Evolutionary conservation across 768 basidiomycete species (phyloP).

Genomic region (Gelatoporia subvermispora): DNA sequence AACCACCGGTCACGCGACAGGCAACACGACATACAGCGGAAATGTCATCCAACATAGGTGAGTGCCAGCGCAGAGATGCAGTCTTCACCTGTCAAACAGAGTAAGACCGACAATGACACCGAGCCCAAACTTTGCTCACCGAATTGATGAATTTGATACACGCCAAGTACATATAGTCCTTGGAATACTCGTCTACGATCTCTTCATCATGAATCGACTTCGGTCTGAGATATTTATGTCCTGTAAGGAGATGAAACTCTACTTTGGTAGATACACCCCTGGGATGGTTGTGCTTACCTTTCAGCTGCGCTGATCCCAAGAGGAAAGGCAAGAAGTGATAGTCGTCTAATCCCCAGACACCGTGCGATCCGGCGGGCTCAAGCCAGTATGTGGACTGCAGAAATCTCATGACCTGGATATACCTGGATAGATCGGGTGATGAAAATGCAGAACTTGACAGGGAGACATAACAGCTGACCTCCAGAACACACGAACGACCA

Average conservation of each 20-base stretch:
- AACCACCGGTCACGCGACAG: not conserved
- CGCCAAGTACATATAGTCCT: constrained; percentile 94
- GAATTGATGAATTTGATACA: constrained; percentile 97
- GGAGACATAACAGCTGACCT: constrained; percentile 36
- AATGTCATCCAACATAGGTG: constrained; percentile 98
- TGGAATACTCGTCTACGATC: constrained; percentile 85
- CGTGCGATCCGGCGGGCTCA: constrained; percentile 98
- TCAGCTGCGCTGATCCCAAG: constrained; percentile 78
- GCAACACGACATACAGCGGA: constrained; percentile 52
- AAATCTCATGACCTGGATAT: constrained; percentile 75
- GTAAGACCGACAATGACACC: too few relatives aligned
- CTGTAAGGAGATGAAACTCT: constrained; percentile 29
- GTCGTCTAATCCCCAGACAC: constrained; percentile 96
- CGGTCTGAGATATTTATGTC: constrained; percentile 86
- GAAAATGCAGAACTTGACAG: not conserved
- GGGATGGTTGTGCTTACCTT: constrained; percentile 32
- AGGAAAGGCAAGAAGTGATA: constrained; percentile 95
- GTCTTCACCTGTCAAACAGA: constrained; percentile 74
- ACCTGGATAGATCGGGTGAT: constrained; percentile 31
- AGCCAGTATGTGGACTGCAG: constrained; percentile 96
- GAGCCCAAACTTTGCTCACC: constrained; percentile 36
- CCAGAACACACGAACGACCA: constrained; percentile 90
- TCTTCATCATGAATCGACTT: constrained; percentile 91
- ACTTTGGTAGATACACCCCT: not conserved
- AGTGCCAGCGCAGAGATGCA: constrained; percentile 94